Evolutionary conservation across 257 asterid species (phyloP).

Genomic region (Solanum medicagineum): DNA sequence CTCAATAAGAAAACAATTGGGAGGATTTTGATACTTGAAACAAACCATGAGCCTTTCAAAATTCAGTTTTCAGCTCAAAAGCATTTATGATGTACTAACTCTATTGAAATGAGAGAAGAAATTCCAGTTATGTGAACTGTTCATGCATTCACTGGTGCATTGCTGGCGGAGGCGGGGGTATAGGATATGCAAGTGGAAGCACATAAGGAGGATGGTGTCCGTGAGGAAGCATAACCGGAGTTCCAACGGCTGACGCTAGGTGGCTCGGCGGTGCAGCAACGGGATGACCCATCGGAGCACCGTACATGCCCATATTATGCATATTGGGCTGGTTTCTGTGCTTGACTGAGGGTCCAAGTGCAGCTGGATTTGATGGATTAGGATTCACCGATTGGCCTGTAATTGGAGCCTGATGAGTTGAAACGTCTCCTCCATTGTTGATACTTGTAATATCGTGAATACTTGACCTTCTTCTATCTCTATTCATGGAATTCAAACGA

Average conservation of each 20-base stretch:
- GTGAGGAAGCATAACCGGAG: constrained; percentile 77
- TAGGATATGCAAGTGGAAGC: constrained; percentile 55
- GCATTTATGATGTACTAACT: background rate
- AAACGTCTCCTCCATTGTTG: constrained; percentile 44
- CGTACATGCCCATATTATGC: constrained; percentile 55
- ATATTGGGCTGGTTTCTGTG: constrained; percentile 43
- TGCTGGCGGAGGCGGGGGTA: constrained; percentile 39
- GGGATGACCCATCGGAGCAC: constrained; percentile 79
- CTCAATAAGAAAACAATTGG: background rate
- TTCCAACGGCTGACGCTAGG: constrained; percentile 71
- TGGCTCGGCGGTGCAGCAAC: constrained; percentile 56
- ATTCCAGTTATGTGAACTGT: background rate
- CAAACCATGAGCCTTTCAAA: background rate
- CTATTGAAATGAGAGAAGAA: background rate
- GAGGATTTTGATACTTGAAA: background rate
- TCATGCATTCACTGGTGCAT: constrained; percentile 34
- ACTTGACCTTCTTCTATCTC: constrained; percentile 90
- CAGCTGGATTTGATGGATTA: constrained; percentile 15
- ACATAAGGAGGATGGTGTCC: constrained; percentile 48
- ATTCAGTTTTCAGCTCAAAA: background rate
- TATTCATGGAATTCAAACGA: constrained; percentile 72
- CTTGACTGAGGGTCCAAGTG: constrained; percentile 28
- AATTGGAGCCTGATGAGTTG: constrained; percentile 51
- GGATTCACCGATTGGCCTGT: constrained; percentile 56
- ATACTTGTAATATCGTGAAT: constrained; percentile 85